Conservation (phyloP, 1,284 basidiomycete species). For the Papiliotrema terrestris region DNA sequence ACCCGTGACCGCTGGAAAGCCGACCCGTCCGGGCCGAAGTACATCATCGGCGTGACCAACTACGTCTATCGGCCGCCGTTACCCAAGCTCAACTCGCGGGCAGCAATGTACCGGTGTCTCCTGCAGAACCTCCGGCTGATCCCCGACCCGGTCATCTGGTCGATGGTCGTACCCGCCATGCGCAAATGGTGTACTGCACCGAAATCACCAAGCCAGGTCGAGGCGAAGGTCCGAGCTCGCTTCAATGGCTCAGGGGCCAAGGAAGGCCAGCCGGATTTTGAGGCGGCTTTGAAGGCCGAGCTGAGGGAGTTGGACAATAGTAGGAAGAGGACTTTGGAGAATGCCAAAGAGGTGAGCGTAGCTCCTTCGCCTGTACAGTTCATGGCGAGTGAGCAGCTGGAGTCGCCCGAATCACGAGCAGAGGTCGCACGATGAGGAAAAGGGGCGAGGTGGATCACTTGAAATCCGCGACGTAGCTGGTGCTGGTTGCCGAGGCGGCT, state of each 20-base stretch:
- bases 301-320: background rate
- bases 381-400: too few species aligned
- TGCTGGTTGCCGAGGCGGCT: too few species aligned
- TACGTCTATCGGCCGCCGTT: background rate
- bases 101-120: conserved; percentile 27
- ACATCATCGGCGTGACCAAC: conserved; percentile 2
- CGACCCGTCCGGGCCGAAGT: background rate
- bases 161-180: conserved; percentile 21
- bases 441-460: too few species aligned
- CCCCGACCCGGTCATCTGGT: conserved; percentile 43
- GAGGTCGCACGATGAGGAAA: too few species aligned
- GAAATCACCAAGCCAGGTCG: background rate
- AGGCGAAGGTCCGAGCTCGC: too few species aligned
- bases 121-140: conserved; percentile 31
- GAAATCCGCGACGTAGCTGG: too few species aligned
- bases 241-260: too few species aligned
- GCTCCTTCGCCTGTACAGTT: background rate
- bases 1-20: background rate
- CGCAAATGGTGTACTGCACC: conserved; percentile 4
- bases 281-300: background rate
- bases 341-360: background rate
- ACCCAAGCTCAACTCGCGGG: background rate
- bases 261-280: too few species aligned
- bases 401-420: too few species aligned
- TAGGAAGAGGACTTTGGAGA: background rate